Evolutionary conservation across 495 filamentous ascomycete species (phyloP).

Genomic region (Massariosphaeria phaeospora): DNA sequence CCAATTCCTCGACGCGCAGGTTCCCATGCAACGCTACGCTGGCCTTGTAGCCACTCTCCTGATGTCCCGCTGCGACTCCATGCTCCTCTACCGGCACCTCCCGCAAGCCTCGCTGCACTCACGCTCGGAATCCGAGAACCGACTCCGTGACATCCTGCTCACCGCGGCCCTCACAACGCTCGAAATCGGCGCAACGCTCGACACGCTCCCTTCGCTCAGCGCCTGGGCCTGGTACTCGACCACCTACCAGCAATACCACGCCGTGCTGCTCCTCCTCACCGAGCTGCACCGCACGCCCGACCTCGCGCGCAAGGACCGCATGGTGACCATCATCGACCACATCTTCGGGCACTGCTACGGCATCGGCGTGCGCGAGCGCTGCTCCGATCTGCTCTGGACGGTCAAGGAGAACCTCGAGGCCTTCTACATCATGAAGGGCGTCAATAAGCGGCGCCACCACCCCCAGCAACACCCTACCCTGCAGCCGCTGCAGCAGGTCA

Average conservation of each 20-base stretch:
- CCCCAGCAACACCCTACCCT: constrained; percentile 2
- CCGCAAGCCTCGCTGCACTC: constrained; percentile 25
- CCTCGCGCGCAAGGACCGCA: constrained; percentile 25
- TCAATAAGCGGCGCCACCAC: constrained; percentile 14
- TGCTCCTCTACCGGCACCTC: constrained; percentile 34
- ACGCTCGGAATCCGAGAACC: constrained; percentile 31
- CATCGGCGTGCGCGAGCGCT: constrained; percentile 28
- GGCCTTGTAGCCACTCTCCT: constrained; percentile 30
- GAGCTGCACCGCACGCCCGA: constrained; percentile 32
- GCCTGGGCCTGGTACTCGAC: constrained; percentile 35
- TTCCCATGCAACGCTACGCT: constrained; percentile 31
- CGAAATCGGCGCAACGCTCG: constrained; percentile 33
- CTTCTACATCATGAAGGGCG: constrained; percentile 30
- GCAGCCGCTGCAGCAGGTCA: background rate
- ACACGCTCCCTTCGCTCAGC: constrained; percentile 30
- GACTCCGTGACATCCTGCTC: constrained; percentile 26
- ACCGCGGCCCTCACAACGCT: constrained; percentile 28
- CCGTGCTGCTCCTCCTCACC: constrained; percentile 28
- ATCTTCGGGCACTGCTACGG: constrained; percentile 36
- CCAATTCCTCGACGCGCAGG: constrained; percentile 20
- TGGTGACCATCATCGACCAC: constrained; percentile 34
- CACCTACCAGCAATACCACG: constrained; percentile 34
- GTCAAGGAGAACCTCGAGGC: constrained; percentile 33
- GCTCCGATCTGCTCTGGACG: constrained; percentile 29
- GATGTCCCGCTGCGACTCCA: constrained; percentile 31